Evolutionary conservation across 352 stramenopile species (phyloP), one percentile per base, ranked within the genome.

Genomic region (Globisporangium nunn): DNA sequence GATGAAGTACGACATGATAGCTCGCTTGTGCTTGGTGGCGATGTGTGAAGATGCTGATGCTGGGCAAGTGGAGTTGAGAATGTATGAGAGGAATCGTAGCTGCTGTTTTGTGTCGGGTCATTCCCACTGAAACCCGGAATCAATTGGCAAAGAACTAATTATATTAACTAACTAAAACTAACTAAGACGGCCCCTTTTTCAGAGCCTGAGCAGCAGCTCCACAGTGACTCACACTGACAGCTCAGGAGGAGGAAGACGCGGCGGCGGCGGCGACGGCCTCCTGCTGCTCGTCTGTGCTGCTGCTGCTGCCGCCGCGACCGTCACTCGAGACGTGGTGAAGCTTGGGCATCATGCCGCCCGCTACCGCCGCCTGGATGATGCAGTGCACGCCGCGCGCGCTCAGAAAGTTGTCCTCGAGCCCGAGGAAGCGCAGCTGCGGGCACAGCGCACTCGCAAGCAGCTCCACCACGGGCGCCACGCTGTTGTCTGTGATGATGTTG

Each of bases 1-100:
- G 63, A 97, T 96, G 70, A 95, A 93, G 67, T 93, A 93, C 57
- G 85, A 91, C 87, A 96, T 96, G 52, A 28, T 58, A 6, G 40
- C 41, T 37, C 8, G 31, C 31, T 37, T 6, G 31, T 37, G 6
- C 31, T 37, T 37, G 31, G 6, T 37, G 31, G 31, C 8, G 23
- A 23, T 23, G 23, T 23, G 23, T 37, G 31, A 10, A 10, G 31
- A 8, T 6, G 6, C 31, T 37, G 6, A 8, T 37, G 31, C 31
- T 37, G 6, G 8, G 31, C 31, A 8, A 37, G 31, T 8, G 6
- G 23, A 10, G 31, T 37, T 37, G 31, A 37, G 31, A 37, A 37
- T 37, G 31, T 6, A 37, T 6, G 8, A 2, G 31, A 37, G 31
- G 31, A 37, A 37, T 37, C 31, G 8, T 6, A 10, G 31, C 31